Evolutionary conservation across 805 yeast species (phyloP), one percentile per base, ranked within the genome.

Genomic region (Candida hungchunana): DNA sequence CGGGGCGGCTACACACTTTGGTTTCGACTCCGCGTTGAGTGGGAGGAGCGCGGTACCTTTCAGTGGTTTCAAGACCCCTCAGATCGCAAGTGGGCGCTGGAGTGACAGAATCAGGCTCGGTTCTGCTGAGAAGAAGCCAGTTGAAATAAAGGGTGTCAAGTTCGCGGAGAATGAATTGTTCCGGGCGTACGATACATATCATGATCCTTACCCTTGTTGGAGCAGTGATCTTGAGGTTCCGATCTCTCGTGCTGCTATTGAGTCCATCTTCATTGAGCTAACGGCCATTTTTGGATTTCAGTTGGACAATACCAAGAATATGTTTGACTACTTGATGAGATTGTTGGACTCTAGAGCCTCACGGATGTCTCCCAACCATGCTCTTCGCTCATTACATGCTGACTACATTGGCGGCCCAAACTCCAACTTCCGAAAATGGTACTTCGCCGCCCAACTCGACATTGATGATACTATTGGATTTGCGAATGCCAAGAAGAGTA

Each of bases 21-120:
- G 43, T 9, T 53, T 53, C 28, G 50, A 53, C 26, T 50, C 58
- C 8, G 60, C 61, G 7, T 34, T 56, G 18, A 55, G 58, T 7
- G 61, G 54, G 10, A 39, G 49, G 36, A 55, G 59, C 28, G 49
- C 77, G 7, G 72, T 75, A 62, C 93, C 95, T 0, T 87, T 84
- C 51, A 95, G 96, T 43, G 96, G 96, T 28, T 87, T 88, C 90
- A 95, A 87, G 63, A 84, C 87, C 48, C 95, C 95, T 32, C 86
- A 85, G 55, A 75, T 86, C 56, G 84, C 95, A 2, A 85, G 84
- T 60, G 88, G 86, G 6, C 82, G 73, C 29, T 68, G 75, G 72
- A 62, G 61, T 34, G 69, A 69, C 20, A 37, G 47, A 35, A 44
- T 63, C 29, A 64, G 59, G 28, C 46, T 50, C 18, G 34, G 58